Percentiles rank a stretch among this genome's conserved stretches.
Conservation (phyloP, 768 basidiomycete genomes). For the Leucocoprinus sp. region DNA sequence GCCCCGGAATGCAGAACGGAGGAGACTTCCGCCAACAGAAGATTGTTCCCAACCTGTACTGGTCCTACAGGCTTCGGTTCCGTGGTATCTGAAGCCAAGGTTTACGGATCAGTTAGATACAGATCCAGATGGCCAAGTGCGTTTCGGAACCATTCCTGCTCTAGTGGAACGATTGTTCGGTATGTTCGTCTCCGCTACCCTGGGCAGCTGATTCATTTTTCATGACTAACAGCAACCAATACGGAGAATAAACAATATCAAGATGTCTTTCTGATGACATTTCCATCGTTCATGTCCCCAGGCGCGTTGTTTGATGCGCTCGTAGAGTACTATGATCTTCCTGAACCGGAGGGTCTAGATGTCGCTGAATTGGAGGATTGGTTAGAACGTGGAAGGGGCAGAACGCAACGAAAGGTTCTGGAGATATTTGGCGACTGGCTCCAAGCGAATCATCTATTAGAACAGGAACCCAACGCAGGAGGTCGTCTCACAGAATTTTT, state of each 20-base stretch:
- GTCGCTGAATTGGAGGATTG: constrained; percentile 53
- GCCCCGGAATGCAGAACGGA: constrained; percentile 11
- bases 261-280: constrained; percentile 74
- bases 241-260: constrained; percentile 29
- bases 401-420: constrained; percentile 55
- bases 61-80: constrained; percentile 23
- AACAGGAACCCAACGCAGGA: constrained; percentile 58
- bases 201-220: background rate
- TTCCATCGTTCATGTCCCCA: constrained; percentile 70
- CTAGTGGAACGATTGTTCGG: constrained; percentile 57
- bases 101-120: constrained; percentile 57
- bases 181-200: background rate
- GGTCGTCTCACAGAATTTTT: constrained; percentile 51
- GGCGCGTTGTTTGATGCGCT: constrained; percentile 63
- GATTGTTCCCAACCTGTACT: constrained; percentile 26
- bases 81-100: constrained; percentile 55
- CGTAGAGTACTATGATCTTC: constrained; percentile 51
- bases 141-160: constrained; percentile 61
- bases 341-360: constrained; percentile 39
- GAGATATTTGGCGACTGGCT: constrained; percentile 54
- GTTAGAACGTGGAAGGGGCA: constrained; percentile 52
- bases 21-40: constrained; percentile 13
- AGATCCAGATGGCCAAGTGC: constrained; percentile 57
- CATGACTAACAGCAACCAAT: constrained; percentile 16
- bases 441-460: constrained; percentile 49